phyloP scores from a whole-genome alignment of 2,329 filamentous ascomycete species.

The Fusarium incarnatum region DNA sequence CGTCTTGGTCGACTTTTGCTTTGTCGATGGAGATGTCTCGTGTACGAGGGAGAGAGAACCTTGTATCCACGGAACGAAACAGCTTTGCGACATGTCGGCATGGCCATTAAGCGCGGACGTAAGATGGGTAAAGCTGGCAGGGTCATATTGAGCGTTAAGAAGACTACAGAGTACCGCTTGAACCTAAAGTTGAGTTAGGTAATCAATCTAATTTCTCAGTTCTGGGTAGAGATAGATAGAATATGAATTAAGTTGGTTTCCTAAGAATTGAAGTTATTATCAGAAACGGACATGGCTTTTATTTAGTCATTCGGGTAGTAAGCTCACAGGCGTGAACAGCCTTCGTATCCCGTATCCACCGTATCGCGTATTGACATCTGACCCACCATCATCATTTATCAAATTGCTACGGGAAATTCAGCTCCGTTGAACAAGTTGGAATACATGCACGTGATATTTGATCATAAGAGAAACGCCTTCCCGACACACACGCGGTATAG shows the following conservation, averaged over 20 bases:
- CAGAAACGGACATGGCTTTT: not conserved
- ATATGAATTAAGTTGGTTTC: not conserved
- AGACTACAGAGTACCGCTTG: too few relatives aligned
- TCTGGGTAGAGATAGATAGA: too few relatives aligned
- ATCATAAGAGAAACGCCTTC: not conserved
- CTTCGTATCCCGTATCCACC: not conserved
- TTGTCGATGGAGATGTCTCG: not conserved
- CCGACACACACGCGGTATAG: not conserved
- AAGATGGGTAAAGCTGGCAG: too few relatives aligned
- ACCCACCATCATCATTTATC: not conserved
- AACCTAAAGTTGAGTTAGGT: too few relatives aligned
- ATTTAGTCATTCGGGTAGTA: not conserved
- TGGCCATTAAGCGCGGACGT: too few relatives aligned
- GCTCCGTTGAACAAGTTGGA: not conserved
- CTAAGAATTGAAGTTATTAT: not conserved
- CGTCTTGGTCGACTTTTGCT: not conserved
- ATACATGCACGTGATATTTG: not conserved
- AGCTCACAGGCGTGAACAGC: not conserved
- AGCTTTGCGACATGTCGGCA: too few relatives aligned
- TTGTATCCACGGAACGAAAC: too few relatives aligned
- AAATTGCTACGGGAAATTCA: too few relatives aligned
- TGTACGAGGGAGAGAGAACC: not conserved
- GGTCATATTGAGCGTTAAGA: too few relatives aligned
- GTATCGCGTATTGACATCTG: not conserved
- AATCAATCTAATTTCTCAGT: too few relatives aligned